Evolutionary conservation across 208 protist genomes (phyloP).

Genomic region (Balamuthia mandrillaris): DNA sequence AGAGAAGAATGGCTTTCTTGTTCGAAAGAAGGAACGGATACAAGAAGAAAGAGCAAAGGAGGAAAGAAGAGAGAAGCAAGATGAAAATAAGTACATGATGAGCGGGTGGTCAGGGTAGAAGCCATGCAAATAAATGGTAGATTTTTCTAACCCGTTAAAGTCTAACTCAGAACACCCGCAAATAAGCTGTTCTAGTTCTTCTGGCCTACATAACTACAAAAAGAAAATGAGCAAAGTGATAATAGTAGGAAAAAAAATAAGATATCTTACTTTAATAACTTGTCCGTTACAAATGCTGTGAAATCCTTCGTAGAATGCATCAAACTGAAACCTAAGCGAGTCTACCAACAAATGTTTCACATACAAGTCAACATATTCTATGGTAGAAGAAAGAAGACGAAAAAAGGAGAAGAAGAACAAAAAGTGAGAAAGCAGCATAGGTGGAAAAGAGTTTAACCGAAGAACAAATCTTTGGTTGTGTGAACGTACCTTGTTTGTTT

Average conservation of each 20-base stretch:
- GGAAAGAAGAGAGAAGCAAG: not conserved
- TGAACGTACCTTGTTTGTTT: slow-evolving; percentile 62
- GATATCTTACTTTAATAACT: not conserved
- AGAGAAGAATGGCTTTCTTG: not conserved
- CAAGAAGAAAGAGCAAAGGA: not conserved
- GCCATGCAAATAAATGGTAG: not conserved
- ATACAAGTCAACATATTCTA: slow-evolving; percentile 75
- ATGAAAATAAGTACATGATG: not conserved
- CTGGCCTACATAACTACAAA: slow-evolving; percentile 59
- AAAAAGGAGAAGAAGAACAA: not conserved
- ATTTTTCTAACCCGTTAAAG: slow-evolving; percentile 60
- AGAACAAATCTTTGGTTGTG: not conserved
- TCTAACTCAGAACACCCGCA: slow-evolving; percentile 63
- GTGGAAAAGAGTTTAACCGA: not conserved
- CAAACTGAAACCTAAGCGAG: slow-evolving; percentile 71
- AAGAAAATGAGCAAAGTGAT: not conserved
- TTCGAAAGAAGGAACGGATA: not conserved
- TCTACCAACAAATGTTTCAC: slow-evolving; percentile 67
- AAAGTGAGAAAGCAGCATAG: not conserved
- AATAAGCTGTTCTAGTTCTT: slow-evolving; percentile 71
- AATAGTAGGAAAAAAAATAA: not conserved
- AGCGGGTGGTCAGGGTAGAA: not conserved
- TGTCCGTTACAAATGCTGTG: slow-evolving; percentile 45
- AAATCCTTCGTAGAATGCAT: slow-evolving; percentile 69
- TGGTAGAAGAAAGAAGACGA: not conserved